Conservation (phyloP, 352 stramenopile species). For the Phytopythium cucurbitacearum region DNA sequence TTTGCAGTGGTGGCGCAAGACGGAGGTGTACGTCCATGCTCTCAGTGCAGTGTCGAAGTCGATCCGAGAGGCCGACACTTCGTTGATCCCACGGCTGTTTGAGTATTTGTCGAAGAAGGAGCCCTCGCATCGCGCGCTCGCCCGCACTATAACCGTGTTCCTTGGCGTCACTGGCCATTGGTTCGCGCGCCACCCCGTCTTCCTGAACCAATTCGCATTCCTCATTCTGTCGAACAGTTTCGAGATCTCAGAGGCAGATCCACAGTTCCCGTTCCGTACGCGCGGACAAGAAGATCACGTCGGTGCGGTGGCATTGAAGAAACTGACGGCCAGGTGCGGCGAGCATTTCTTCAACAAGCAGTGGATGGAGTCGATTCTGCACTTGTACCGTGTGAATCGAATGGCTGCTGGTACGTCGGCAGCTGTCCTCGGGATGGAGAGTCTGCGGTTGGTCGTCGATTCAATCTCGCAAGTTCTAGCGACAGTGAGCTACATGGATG, state of each 20-base stretch:
- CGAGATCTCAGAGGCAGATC: slow-evolving; percentile 31
- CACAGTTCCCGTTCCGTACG: slow-evolving; percentile 37
- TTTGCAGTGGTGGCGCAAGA: slow-evolving; percentile 65
- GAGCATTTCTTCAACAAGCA: slow-evolving; percentile 53
- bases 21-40: slow-evolving; percentile 80
- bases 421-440: slow-evolving; percentile 31
- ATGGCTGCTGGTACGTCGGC: slow-evolving; percentile 13
- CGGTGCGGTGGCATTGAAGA: slow-evolving; percentile 62
- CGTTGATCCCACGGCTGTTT: slow-evolving; percentile 65
- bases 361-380: slow-evolving; percentile 71
- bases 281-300: slow-evolving; percentile 58
- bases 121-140: slow-evolving; percentile 51
- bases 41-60: slow-evolving; percentile 81
- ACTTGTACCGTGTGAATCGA: slow-evolving; percentile 48
- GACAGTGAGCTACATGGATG: slow-evolving; percentile 65
- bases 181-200: slow-evolving; percentile 66
- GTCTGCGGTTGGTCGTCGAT: slow-evolving; percentile 59
- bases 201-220: slow-evolving; percentile 52
- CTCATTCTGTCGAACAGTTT: slow-evolving; percentile 71
- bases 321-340: slow-evolving; percentile 62
- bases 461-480: slow-evolving; percentile 61
- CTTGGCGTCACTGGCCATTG: slow-evolving; percentile 65
- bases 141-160: slow-evolving; percentile 64
- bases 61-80: slow-evolving; percentile 73
- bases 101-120: slow-evolving; percentile 67